Evolutionary conservation across 2,329 filamentous ascomycete genomes (phyloP).

Genomic region (Cordyceps militaris): DNA sequence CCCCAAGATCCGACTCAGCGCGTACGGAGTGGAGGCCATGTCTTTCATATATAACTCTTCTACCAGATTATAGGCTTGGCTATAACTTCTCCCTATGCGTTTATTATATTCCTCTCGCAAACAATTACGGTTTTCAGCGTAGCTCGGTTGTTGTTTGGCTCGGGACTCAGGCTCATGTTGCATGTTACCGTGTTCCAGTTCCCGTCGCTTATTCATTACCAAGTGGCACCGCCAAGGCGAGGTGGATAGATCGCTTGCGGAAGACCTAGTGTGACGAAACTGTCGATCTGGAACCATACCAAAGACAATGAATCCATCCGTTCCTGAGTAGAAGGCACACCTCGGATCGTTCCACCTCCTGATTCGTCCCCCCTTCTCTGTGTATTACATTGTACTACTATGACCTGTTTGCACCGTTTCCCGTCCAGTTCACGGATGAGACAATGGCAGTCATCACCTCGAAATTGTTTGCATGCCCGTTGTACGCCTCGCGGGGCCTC

Average conservation of each 20-base stretch:
- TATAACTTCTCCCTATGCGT: too few species aligned
- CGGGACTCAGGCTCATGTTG: neutral
- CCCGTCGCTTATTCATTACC: conserved; percentile 4
- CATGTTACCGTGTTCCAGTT: conserved; percentile 2
- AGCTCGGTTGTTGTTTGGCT: neutral
- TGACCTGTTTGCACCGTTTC: neutral
- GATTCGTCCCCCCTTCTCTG: neutral
- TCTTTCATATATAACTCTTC: neutral
- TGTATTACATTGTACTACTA: neutral
- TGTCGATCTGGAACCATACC: neutral
- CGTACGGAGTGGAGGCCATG: neutral
- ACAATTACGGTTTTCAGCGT: neutral
- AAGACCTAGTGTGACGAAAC: neutral
- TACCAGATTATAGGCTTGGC: neutral
- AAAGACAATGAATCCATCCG: too few species aligned
- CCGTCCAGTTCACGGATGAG: neutral
- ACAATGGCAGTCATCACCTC: neutral
- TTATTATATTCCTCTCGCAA: neutral
- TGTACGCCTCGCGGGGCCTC: neutral
- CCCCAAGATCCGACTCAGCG: neutral
- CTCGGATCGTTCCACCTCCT: neutral
- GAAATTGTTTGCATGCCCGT: neutral
- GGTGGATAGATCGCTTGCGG: neutral
- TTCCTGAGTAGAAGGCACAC: neutral
- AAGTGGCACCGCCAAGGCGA: neutral